Percentiles rank a stretch among this genome's conserved stretches.
These are phyloP conservation scores for Xylaria venustula DNA, from an alignment of 495 filamentous ascomycete species.

Conservation along the genomic window DNA sequence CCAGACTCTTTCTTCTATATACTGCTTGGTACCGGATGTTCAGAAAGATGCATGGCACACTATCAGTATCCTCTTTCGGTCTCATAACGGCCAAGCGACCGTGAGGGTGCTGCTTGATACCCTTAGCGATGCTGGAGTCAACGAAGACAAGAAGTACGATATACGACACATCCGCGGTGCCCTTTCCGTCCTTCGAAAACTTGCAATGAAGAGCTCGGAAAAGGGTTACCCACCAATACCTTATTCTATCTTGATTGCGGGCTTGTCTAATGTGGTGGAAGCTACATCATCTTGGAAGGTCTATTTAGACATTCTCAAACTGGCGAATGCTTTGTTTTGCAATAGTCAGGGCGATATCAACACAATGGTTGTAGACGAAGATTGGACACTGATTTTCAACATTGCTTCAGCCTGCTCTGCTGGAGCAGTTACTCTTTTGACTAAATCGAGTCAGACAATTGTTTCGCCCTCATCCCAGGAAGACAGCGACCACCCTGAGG, in stretches of 20 bases:
- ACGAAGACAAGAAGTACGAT: conserved; percentile 52
- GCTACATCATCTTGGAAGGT: conserved; percentile 51
- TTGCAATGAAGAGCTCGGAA: conserved; percentile 55
- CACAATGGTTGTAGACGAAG: conserved; percentile 48
- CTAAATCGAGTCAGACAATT: conserved; percentile 33
- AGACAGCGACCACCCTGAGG: conserved; percentile 30
- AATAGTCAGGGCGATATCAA: conserved; percentile 41
- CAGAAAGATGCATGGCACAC: conserved; percentile 73
- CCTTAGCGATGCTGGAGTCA: conserved; percentile 50
- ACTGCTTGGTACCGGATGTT: conserved; percentile 68
- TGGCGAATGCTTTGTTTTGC: conserved; percentile 51
- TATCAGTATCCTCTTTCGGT: conserved; percentile 73
- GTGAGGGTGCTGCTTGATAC: conserved; percentile 64
- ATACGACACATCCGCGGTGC: conserved; percentile 64
- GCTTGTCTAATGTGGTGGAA: conserved; percentile 57
- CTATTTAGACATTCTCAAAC: conserved; percentile 53
- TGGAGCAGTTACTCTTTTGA: conserved; percentile 31
- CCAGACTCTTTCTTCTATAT: conserved; percentile 78
- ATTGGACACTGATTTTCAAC: conserved; percentile 52
- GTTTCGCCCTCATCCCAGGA: conserved; percentile 13
- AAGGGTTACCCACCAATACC: conserved; percentile 64
- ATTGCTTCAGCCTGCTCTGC: conserved; percentile 43
- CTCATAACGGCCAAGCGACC: conserved; percentile 72
- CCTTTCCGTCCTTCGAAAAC: conserved; percentile 66
- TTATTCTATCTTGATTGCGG: conserved; percentile 55